Conservation (phyloP, 352 stramenopile genomes). For the Thalassiosira ordinaria region DNA sequence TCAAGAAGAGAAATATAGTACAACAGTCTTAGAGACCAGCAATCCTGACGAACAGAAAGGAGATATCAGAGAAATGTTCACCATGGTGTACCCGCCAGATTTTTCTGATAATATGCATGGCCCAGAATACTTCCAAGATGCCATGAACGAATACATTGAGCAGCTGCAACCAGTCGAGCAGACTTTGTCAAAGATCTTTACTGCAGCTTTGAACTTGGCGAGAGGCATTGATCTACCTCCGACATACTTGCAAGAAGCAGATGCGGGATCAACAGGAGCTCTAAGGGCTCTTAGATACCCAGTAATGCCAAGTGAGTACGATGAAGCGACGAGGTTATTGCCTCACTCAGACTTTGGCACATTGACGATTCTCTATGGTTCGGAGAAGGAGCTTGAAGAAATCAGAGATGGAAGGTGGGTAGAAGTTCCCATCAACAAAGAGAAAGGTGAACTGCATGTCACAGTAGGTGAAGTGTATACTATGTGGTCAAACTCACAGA, state of each 20-base stretch:
- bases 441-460: constrained; percentile 13
- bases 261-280: background rate
- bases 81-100: background rate
- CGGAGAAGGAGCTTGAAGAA: constrained; percentile 13
- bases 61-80: constrained; percentile 11
- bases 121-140: background rate
- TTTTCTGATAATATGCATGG: background rate
- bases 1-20: background rate
- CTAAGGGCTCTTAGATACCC: constrained; percentile 11
- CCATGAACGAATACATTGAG: background rate
- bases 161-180: background rate
- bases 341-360: constrained; percentile 15
- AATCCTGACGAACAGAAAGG: constrained; percentile 4
- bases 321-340: constrained; percentile 18
- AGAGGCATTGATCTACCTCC: constrained; percentile 11
- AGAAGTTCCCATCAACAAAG: background rate
- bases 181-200: background rate
- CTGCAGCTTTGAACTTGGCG: constrained; percentile 1
- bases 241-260: constrained; percentile 5
- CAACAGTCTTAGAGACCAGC: background rate
- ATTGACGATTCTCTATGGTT: constrained; percentile 5
- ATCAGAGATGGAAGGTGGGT: constrained; percentile 12
- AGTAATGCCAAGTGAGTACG: constrained; percentile 2
- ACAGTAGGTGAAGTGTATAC: constrained; percentile 6
- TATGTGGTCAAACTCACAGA: constrained; percentile 16